Evolutionary conservation across 352 stramenopile genomes (phyloP), one percentile per base, ranked within the genome.

Genomic region (Phytopythium mirpurense): DNA sequence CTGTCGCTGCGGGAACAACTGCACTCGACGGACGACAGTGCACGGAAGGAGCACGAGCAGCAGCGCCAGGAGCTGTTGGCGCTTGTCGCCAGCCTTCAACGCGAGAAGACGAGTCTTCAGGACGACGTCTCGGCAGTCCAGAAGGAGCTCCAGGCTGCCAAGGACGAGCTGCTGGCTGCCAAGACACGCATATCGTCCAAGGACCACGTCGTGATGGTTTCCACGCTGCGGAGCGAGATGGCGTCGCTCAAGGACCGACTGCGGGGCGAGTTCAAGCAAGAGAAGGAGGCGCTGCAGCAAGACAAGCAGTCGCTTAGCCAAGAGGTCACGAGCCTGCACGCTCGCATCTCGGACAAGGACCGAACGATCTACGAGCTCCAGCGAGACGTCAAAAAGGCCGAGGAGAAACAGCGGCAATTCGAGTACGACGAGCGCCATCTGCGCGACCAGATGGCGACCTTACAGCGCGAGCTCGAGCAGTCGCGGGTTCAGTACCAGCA

Each of bases 211-310:
- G 61, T 88, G 18, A 52, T 90, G 29, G 68, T 88, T 14, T 68
- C 77, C 8, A 90, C 80, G 21, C 60, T 90, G 7, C 73, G 74
- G 16, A 74, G 49, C 47, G 80, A 90, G 60, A 77, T 90, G 12
- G 34, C 59, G 10, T 71, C 66, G 21, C 44, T 90, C 2, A 88
- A 88, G 48, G 71, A 88, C 23, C 63, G 71, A 1, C 58, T 90
- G 32, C 77, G 73, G 16, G 65, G 41, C 16, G 77, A 90, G 47
- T 86, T 83, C 55, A 76, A 78, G 62, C 63, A 75, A n/a, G 80
- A 88, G 40, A 81, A 76, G 26, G 70, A 82, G 11, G 62, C 51
- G 10, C 34, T 90, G 31, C 61, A 61, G 38, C 50, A 52, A 5
- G 69, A 84, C 24, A 65, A 72, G 9, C 51, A 68, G 16, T 59